Evolutionary conservation across 108 stramenopile genomes (phyloP).

Genomic region (Conticribra guillardii): DNA sequence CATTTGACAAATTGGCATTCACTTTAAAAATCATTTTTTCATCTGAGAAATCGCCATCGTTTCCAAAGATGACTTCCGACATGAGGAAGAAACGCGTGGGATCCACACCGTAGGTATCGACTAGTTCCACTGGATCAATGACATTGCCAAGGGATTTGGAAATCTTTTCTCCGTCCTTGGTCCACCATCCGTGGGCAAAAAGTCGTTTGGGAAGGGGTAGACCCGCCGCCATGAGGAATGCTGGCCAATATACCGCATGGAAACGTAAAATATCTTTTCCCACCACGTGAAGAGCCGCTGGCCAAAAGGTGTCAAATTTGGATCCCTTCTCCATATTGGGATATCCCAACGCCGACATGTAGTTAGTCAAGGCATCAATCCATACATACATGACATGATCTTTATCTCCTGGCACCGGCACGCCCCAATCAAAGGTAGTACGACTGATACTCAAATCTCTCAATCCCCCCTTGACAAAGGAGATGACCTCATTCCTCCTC

Average conservation of each 20-base stretch:
- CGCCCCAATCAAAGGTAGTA: conserved; percentile 95
- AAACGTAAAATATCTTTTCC: conserved; percentile 99
- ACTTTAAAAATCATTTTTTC: conserved; percentile 82
- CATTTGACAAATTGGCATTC: conserved; percentile 91
- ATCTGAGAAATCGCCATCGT: conserved; percentile 93
- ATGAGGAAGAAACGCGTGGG: conserved; percentile 93
- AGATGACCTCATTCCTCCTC: conserved; percentile 85
- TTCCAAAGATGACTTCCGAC: conserved; percentile 90
- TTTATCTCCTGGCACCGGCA: conserved; percentile 90
- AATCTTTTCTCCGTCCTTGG: conserved; percentile 96
- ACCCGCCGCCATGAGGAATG: conserved; percentile 94
- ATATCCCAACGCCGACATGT: conserved; percentile 93
- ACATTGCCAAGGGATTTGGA: conserved; percentile 94
- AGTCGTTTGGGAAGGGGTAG: conserved; percentile 91
- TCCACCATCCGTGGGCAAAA: conserved; percentile 99
- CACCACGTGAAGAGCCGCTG: conserved; percentile 90
- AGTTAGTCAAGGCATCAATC: conserved; percentile 98
- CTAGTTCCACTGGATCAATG: conserved; percentile 92
- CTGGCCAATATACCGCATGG: conserved; percentile 99
- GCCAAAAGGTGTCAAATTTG: conserved; percentile 81
- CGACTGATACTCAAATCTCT: conserved; percentile 91
- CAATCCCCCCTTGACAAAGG: conserved; percentile 89
- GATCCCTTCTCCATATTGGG: conserved; percentile 62
- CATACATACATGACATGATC: conserved; percentile 98
- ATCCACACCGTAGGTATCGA: conserved; percentile 92